These are phyloP conservation scores for Reticulascus tulasneorum DNA, from an alignment of 2,329 filamentous ascomycete genomes.

Conservation along the genomic window DNA sequence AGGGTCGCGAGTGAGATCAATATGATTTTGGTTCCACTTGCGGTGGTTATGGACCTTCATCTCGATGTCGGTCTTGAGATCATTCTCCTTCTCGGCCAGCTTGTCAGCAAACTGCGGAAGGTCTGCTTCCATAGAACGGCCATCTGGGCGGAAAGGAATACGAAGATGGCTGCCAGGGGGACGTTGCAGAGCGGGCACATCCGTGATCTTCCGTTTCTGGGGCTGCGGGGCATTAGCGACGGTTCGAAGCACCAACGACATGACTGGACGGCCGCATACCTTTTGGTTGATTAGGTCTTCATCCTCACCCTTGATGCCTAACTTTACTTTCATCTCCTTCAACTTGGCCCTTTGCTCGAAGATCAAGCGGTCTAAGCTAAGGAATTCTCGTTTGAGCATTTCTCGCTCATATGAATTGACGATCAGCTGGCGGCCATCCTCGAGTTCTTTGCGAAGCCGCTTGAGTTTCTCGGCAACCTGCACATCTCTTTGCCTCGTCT, in stretches of 20 bases:
- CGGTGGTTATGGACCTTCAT: conserved; percentile 83
- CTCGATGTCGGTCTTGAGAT: conserved; percentile 78
- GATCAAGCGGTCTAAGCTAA: conserved; percentile 69
- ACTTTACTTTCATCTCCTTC: conserved; percentile 82
- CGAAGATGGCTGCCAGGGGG: conserved; percentile 63
- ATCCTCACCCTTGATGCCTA: conserved; percentile 88
- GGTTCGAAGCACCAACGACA: too few species aligned
- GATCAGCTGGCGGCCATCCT: conserved; percentile 80
- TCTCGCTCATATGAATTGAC: conserved; percentile 77
- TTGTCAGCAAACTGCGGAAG: conserved; percentile 73
- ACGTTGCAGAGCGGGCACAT: conserved; percentile 58
- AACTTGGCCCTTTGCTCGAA: conserved; percentile 80
- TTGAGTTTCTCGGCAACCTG: conserved; percentile 94
- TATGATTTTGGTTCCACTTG: conserved; percentile 85
- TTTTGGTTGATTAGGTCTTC: conserved; percentile 94
- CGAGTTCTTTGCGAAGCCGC: conserved; percentile 83
- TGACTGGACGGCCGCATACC: conserved; percentile 45
- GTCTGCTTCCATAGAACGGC: conserved; percentile 71
- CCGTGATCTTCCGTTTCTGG: conserved; percentile 66
- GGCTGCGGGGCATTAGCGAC: conserved; percentile 45
- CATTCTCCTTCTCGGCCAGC: conserved; percentile 74
- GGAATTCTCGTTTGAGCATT: conserved; percentile 69
- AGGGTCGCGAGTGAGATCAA: conserved; percentile 82
- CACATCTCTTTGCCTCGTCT: conserved; percentile 88
- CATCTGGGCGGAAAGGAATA: conserved; percentile 65